These are phyloP conservation scores for Aspergillus tamarii DNA, from an alignment of 2,329 filamentous ascomycete genomes.

Conservation along the genomic window DNA sequence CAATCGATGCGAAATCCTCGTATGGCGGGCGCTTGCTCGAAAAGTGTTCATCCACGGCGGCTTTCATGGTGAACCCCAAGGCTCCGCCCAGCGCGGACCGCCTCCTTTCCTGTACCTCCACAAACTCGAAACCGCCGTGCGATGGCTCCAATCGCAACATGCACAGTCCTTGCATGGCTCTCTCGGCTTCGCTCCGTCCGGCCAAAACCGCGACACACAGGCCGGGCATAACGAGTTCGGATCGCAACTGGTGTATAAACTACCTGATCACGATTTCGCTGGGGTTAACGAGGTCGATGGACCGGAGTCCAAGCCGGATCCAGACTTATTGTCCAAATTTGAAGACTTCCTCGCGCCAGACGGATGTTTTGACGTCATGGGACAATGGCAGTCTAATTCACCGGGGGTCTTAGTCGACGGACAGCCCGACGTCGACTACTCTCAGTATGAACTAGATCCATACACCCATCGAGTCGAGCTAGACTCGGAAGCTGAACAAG, in stretches of 20 bases:
- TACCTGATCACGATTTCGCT: constrained; percentile 38
- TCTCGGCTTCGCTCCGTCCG: constrained; percentile 1
- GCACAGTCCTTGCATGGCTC: constrained; percentile 12
- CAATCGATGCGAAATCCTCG: constrained; percentile 75
- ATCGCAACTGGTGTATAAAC: constrained; percentile 35
- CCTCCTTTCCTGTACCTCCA: constrained; percentile 74
- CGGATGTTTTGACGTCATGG: constrained; percentile 38
- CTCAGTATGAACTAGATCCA: constrained; percentile 58
- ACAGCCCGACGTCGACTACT: constrained; percentile 32
- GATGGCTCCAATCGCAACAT: constrained; percentile 60
- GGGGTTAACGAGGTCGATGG: constrained; percentile 21
- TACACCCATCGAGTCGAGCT: constrained; percentile 52
- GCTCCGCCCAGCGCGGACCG: constrained; percentile 53
- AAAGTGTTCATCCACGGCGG: constrained; percentile 79
- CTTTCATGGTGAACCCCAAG: constrained; percentile 59
- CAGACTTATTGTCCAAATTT: constrained; percentile 30
- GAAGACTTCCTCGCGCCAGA: constrained; percentile 41
- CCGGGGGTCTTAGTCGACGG: constrained; percentile 31
- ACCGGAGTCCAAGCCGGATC: constrained; percentile 13
- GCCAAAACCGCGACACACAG: constrained; percentile 12
- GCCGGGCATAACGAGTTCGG: constrained; percentile 22
- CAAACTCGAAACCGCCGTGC: constrained; percentile 67
- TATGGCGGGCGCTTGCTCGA: constrained; percentile 82
- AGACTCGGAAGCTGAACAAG: constrained; percentile 20
- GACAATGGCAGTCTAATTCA: constrained; percentile 31